These are phyloP conservation scores for Apocynum venetum DNA, from an alignment of 257 asterid genomes.

Conservation along the genomic window DNA sequence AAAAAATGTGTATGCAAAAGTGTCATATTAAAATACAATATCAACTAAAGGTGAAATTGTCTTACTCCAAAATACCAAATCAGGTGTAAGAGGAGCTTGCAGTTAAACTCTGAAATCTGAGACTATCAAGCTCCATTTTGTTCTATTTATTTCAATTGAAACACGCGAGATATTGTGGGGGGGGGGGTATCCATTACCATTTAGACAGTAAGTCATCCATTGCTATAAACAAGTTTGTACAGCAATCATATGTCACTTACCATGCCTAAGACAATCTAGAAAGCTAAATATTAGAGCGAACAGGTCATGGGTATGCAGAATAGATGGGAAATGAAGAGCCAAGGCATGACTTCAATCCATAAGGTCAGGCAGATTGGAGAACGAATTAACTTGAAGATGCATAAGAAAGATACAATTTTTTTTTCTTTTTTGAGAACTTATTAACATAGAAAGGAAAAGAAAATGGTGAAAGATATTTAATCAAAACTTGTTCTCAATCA, in stretches of 20 bases:
- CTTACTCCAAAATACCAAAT: background rate
- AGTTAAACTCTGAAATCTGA: background rate
- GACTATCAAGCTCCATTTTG: background rate
- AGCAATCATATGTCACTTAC: background rate
- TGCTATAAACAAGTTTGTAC: background rate
- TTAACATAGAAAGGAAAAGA: background rate
- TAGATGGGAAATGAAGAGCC: background rate
- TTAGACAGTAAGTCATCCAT: background rate
- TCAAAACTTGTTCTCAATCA: background rate
- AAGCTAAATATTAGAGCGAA: background rate
- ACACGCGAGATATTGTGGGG: background rate
- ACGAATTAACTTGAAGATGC: background rate
- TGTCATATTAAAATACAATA: background rate
- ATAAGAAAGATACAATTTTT: background rate
- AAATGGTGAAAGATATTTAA: background rate
- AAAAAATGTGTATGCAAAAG: background rate
- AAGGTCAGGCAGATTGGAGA: background rate
- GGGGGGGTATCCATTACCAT: background rate
- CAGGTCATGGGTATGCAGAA: background rate
- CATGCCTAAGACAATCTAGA: slow-evolving; percentile 1
- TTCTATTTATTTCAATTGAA: background rate
- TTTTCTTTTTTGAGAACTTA: background rate
- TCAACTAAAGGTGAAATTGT: background rate
- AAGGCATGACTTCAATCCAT: background rate
- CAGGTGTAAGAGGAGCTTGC: background rate